Evolutionary conservation across 208 protist genomes (phyloP), one percentile per base, ranked within the genome.

Genomic region (Wallacemonas sp.): DNA sequence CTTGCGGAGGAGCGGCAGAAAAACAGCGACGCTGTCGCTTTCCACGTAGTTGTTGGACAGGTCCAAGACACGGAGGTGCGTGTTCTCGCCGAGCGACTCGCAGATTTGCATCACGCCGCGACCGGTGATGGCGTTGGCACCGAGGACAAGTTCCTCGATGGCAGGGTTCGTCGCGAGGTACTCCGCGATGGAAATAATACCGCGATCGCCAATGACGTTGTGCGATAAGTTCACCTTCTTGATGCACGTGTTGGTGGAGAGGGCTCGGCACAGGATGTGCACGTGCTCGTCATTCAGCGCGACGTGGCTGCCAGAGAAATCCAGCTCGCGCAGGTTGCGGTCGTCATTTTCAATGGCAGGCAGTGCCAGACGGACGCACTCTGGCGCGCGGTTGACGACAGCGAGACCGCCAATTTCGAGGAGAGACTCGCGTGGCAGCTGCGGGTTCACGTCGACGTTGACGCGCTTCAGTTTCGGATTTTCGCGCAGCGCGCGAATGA

Each of bases 161-260:
- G 78, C 78, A 23, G 23, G 25, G 73, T 96, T 97, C 16, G 29
- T 61, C 32, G 77, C 66, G n/a, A 98, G 61, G 31, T 89, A 71
- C 22, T 92, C 80, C 0, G 91, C 72, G 12, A 98, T 62, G 68
- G 66, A 84, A 22, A 61, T 25, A 0, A 79, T 82, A 14, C 91
- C 94, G 16, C 74, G 69, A 52, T 95, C 92, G 32, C 89, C 88
- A 46, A 97, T 78, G 39, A 81, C 61, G 77, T 94, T 97, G 81
- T 89, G 78, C 1, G 87, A 89, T 11, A 95, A 67, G 64, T 92
- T 88, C 18, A 97, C 62, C 62, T 33, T 76, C 22, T 52, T 80
- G 18, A 97, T 84, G 32, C 41, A 59, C 20, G 64, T 74, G 59
- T 95, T 97, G 23, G 74, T 38, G 5, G 70, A 45, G 12, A 97